These are phyloP conservation scores for Jatropha curcas DNA, from an alignment of 345 rosid genomes.

Conservation along the genomic window DNA sequence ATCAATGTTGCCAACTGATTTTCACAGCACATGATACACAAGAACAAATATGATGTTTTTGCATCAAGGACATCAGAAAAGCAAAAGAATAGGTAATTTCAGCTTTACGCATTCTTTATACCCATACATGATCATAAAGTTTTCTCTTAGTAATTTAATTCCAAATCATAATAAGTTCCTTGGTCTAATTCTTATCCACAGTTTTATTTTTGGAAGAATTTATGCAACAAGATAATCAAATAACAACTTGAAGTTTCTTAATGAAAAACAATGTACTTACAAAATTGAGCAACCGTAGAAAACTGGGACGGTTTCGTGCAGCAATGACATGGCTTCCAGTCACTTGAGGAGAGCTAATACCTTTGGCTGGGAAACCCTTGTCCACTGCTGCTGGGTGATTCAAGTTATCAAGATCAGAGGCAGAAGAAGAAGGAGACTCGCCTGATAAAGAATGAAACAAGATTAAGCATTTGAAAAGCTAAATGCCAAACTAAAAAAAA, in stretches of 20 bases:
- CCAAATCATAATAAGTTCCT: not conserved
- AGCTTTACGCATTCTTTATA: not conserved
- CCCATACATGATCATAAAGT: not conserved
- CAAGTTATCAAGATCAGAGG: constrained; percentile 90
- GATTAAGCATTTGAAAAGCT: not conserved
- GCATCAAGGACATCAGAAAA: not conserved
- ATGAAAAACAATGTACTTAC: constrained; percentile 53
- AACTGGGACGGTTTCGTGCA: constrained; percentile 60
- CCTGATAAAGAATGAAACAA: constrained; percentile 44
- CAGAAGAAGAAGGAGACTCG: constrained; percentile 98
- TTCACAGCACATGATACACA: not conserved
- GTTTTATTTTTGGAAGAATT: not conserved
- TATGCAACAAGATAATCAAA: not conserved
- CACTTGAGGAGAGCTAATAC: constrained; percentile 74
- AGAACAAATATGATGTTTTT: not conserved
- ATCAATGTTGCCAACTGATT: not conserved
- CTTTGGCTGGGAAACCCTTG: constrained; percentile 60
- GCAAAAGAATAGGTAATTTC: not conserved
- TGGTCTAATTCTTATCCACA: not conserved
- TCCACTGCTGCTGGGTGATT: constrained; percentile 70
- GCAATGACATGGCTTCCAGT: constrained; percentile 64
- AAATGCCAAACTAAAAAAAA: not conserved
- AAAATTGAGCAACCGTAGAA: constrained; percentile 63
- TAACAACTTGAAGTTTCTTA: not conserved
- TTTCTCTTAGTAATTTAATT: not conserved